Evolutionary conservation across 345 rosid species (phyloP).

Genomic region (Pugionium dolabratum): DNA sequence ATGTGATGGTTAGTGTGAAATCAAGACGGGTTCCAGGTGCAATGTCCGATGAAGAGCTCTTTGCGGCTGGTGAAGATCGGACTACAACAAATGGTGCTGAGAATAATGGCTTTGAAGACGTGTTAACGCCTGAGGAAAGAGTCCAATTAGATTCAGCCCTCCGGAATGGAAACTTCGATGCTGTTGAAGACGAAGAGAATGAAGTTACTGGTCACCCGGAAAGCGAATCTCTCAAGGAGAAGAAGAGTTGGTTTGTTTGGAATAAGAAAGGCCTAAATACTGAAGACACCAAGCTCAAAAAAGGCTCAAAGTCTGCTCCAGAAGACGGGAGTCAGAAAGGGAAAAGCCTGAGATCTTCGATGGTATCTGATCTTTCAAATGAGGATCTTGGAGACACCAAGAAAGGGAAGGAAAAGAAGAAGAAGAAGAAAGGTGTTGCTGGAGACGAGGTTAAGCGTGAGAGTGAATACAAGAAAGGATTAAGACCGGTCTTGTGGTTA

Average conservation of each 20-base stretch:
- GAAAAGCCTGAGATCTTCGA: conserved; percentile 58
- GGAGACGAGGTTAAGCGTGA: conserved; percentile 64
- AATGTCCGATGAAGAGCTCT: conserved; percentile 96
- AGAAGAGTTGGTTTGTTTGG: conserved; percentile 98
- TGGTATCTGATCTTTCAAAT: conserved; percentile 48
- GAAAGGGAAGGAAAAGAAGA: conserved; percentile 80
- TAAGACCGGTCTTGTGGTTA: conserved; percentile 94
- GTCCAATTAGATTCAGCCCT: conserved; percentile 82
- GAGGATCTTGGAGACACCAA: conserved; percentile 63
- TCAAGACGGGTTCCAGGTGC: conserved; percentile 99
- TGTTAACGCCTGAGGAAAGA: conserved; percentile 90
- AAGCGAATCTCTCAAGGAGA: conserved; percentile 69
- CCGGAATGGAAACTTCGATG: conserved; percentile 64
- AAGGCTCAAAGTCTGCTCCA: conserved; percentile 69
- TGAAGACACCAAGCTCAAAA: conserved; percentile 72
- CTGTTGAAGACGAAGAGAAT: conserved; percentile 67
- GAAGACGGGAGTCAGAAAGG: conserved; percentile 66
- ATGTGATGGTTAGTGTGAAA: conserved; percentile 95
- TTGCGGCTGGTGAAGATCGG: conserved; percentile 80
- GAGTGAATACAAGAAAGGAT: conserved; percentile 89
- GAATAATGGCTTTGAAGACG: conserved; percentile 69
- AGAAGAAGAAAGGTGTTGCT: conserved; percentile 76
- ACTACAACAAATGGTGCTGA: conserved; percentile 51
- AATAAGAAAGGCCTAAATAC: conserved; percentile 71
- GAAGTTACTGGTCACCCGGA: conserved; percentile 54